These are phyloP conservation scores for Combretum micranthum DNA, from an alignment of 345 rosid species.

Conservation along the genomic window DNA sequence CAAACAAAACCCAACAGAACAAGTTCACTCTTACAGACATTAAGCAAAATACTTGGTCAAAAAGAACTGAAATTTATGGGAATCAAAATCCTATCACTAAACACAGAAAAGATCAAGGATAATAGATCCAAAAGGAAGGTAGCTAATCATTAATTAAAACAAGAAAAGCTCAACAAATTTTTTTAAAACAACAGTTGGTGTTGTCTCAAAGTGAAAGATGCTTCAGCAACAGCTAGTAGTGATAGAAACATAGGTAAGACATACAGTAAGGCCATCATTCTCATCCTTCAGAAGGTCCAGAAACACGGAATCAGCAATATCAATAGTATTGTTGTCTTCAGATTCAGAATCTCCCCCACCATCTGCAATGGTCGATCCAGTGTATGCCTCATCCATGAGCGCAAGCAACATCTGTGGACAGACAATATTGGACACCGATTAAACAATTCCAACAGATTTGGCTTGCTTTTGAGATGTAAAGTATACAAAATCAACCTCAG, in stretches of 20 bases:
- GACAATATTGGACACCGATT: constrained; percentile 9
- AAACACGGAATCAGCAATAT: constrained; percentile 80
- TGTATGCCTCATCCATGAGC: constrained; percentile 99
- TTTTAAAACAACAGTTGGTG: too few relatives aligned
- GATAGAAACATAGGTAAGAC: constrained; percentile 5
- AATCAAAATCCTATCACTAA: too few relatives aligned
- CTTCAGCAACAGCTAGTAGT: neutral
- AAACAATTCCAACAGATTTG: neutral
- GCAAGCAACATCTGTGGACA: constrained; percentile 84
- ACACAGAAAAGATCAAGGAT: too few relatives aligned
- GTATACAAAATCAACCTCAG: constrained; percentile 53
- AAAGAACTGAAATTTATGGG: too few relatives aligned
- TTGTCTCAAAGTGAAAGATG: too few relatives aligned
- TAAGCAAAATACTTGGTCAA: too few relatives aligned
- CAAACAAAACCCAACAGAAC: too few relatives aligned
- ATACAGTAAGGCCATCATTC: constrained; percentile 93
- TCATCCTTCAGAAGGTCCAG: constrained; percentile 98
- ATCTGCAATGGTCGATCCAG: constrained; percentile 90
- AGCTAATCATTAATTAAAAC: too few relatives aligned
- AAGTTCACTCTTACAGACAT: too few relatives aligned
- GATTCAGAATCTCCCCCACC: constrained; percentile 92
- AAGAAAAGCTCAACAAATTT: too few relatives aligned
- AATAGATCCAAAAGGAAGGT: too few relatives aligned
- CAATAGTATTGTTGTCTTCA: constrained; percentile 73
- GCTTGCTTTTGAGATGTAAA: neutral